phyloP scores from a whole-genome alignment of 805 yeast species.

The Metschnikowia lochheadii region DNA sequence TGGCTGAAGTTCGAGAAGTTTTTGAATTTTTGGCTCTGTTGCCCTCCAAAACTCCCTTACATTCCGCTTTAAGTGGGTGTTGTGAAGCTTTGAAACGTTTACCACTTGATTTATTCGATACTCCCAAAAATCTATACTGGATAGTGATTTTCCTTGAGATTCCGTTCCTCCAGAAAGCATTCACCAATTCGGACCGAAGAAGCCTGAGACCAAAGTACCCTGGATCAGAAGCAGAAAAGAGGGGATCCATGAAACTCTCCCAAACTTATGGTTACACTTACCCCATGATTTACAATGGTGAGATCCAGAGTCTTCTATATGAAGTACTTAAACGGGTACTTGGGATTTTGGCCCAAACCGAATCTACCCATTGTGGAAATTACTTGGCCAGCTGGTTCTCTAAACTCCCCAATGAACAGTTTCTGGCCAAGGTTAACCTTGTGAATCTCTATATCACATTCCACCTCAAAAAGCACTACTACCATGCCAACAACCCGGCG shows the following conservation, averaged over 20 bases:
- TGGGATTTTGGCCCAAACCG: slow-evolving; percentile 60
- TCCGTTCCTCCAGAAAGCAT: slow-evolving; percentile 54
- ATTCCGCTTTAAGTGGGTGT: slow-evolving; percentile 49
- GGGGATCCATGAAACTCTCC: neutral
- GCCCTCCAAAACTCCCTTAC: slow-evolving; percentile 61
- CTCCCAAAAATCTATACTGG: slow-evolving; percentile 51
- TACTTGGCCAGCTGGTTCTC: slow-evolving; percentile 57
- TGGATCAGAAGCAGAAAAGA: neutral
- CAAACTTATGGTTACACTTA: neutral
- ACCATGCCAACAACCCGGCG: slow-evolving; percentile 28
- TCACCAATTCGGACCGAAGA: slow-evolving; percentile 29
- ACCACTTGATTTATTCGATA: slow-evolving; percentile 33
- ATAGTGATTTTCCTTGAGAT: slow-evolving; percentile 63
- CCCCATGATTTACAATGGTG: slow-evolving; percentile 42
- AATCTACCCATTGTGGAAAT: slow-evolving; percentile 31
- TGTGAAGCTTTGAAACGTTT: slow-evolving; percentile 48
- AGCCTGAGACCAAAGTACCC: neutral
- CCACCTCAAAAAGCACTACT: slow-evolving; percentile 56
- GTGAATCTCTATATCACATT: slow-evolving; percentile 76
- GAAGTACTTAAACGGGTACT: slow-evolving; percentile 65
- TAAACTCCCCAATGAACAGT: slow-evolving; percentile 38
- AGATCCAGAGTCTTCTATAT: slow-evolving; percentile 54
- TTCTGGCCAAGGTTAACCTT: slow-evolving; percentile 56
- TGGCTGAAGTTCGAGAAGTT: slow-evolving; percentile 41
- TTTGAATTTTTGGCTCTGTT: slow-evolving; percentile 45